Evolutionary conservation across 805 yeast genomes (phyloP), one percentile per base, ranked within the genome.

Genomic region (Zygosaccharomyces gambellarensis): DNA sequence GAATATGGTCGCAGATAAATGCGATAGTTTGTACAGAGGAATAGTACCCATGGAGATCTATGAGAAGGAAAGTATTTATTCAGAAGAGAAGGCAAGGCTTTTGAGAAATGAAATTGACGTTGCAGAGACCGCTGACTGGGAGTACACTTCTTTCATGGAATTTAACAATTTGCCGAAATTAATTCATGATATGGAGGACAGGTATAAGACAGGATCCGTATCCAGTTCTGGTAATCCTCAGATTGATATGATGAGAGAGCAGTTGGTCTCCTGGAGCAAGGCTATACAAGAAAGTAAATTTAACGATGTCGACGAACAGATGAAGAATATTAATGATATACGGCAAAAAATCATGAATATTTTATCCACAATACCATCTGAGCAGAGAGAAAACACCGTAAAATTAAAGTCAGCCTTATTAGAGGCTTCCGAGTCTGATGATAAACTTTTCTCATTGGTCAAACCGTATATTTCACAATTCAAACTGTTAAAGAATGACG

Each of bases 1-100:
- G 76, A 70, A 49, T 49, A 65, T 52, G 61, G 69, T 61, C 60
- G 68, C 63, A 51, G 67, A 55, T 8, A 54, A 61, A n/a, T 55
- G 73, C 7, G 68, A 68, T 40, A 84, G 82, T 52, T 73, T 92
- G 41, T 88, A 88, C 66, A 84, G 78, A 43, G 84, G 83, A 53
- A 86, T 92, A 19, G 81, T 94, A 5, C 98, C 98, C 2, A 73
- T 90, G 61, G 79, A 82, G 30, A 89, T 92, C 17, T 96, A 90
- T 62, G 96, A 92, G 67, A 81, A 86, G 58, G 79, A 88, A 46
- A 87, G 96, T 53, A 73, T 83, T 54, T 94, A 94, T 64, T 85
- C 96, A 0, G 99, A 92, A 63, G 90, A 87, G 63, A 86, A 88
- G 65, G 92, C 96, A 0, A 81, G 78, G 54, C 68, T 87, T 32